Percentiles rank a stretch among this genome's conserved stretches.
Evolutionary conservation across 306 rosid species (phyloP).

Genomic region (Oemleria cerasiformis): DNA sequence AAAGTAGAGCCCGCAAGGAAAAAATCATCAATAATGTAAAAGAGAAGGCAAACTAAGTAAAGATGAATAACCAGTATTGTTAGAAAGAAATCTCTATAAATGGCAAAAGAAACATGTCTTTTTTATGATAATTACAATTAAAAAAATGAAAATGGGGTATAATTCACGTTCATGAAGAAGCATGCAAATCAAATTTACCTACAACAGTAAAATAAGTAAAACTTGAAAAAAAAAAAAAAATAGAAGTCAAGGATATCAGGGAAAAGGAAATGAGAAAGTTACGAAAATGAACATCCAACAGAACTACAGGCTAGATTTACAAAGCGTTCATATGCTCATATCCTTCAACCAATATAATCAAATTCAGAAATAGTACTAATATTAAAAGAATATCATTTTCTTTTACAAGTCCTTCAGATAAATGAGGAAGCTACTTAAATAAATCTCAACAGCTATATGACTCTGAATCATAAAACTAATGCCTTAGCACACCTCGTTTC

Average conservation of each 20-base stretch:
- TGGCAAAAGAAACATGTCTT: neutral
- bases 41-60: constrained; percentile 20
- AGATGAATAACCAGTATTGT: constrained; percentile 12
- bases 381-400: too few relatives aligned
- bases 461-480: constrained; percentile 7
- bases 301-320: neutral
- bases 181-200: neutral
- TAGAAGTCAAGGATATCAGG: neutral
- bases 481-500: neutral
- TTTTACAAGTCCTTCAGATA: too few relatives aligned
- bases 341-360: too few relatives aligned
- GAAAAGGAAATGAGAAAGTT: constrained; percentile 6
- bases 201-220: neutral
- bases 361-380: too few relatives aligned
- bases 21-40: constrained; percentile 4
- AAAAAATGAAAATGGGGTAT: neutral
- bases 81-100: constrained; percentile 2
- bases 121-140: neutral
- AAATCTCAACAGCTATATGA: neutral
- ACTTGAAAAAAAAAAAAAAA: neutral
- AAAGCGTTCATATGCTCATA: neutral
- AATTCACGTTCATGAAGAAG: neutral
- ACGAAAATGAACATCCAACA: neutral
- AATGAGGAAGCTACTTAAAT: neutral
- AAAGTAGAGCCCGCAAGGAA: constrained; percentile 19